A percentile compares a stretch with the other conserved stretches of the same genome.
These are phyloP conservation scores for Pichia sorboxylosa DNA, from an alignment of 1,139 yeast genomes.

Conservation along the genomic window DNA sequence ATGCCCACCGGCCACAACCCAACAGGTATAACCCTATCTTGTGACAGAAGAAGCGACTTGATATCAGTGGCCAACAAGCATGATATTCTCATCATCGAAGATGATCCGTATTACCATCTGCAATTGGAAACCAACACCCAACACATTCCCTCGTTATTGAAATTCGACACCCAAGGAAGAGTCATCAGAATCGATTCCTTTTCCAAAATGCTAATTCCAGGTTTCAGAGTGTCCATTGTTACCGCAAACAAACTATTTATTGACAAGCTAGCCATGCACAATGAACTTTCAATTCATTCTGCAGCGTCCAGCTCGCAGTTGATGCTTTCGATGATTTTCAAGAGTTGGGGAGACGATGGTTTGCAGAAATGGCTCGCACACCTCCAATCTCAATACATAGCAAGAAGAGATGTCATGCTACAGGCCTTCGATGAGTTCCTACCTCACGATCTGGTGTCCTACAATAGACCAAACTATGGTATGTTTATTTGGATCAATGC, in stretches of 20 bases:
- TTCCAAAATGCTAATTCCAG: conserved; percentile 89
- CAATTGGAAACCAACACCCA: conserved; percentile 31
- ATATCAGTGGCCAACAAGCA: conserved; percentile 39
- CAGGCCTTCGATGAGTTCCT: conserved; percentile 36
- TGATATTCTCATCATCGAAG: conserved; percentile 42
- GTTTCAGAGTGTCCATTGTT: conserved; percentile 71
- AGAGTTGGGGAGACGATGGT: conserved; percentile 57
- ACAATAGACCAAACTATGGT: conserved; percentile 43
- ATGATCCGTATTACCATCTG: conserved; percentile 51
- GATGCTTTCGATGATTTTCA: conserved; percentile 25
- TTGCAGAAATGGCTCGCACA: conserved; percentile 74
- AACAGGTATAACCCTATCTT: conserved; percentile 39
- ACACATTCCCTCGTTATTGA: conserved; percentile 50
- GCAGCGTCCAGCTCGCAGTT: conserved; percentile 43
- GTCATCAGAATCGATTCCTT: conserved; percentile 83
- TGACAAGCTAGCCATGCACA: conserved; percentile 34
- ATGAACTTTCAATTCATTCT: conserved; percentile 41
- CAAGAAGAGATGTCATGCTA: conserved; percentile 44
- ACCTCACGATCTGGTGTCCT: conserved; percentile 34
- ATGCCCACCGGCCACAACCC: conserved; percentile 53
- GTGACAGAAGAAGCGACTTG: conserved; percentile 34
- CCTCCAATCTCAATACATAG: conserved; percentile 60
- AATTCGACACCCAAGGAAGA: conserved; percentile 69
- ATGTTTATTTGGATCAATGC: conserved; percentile 43
- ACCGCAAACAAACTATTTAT: conserved; percentile 55